Evolutionary conservation across 2,329 filamentous ascomycete genomes (phyloP), one percentile per base, ranked within the genome.

Genomic region (Colletotrichum aenigma): DNA sequence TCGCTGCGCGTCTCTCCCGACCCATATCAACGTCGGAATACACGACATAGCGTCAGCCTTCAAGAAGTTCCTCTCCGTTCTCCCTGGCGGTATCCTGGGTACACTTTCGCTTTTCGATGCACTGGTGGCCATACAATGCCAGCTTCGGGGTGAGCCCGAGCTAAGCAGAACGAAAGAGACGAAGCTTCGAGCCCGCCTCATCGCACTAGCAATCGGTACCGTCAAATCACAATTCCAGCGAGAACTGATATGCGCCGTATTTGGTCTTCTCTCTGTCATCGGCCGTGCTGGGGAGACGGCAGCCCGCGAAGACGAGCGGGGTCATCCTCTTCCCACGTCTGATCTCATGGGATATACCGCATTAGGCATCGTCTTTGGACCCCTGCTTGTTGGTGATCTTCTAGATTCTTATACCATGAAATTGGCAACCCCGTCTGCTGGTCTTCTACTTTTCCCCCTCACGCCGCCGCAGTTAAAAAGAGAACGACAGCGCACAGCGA

Each of bases 21-120:
- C 83, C 3, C 91, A 93, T 78, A 91, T 94, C 76, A 87, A 87
- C 48, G 89, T 86, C 62, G 88, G 89, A 8, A 86, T 91, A 5
- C 91, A 94, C 76, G 93, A 94, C 82, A 89, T 94, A 34, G 92
- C 92, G 4, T 92, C 91, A 3, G 88, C 91, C 0, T 94, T 94
- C 83, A 94, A 94, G 79, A 89, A 88, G 15, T 86, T 94, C n/a
- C 84, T 94, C 1, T 87, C 89, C 0, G 90, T 90, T 1, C 81
- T 94, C 1, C 92, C 92, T 0, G 92, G 92, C 0, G 93, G 93
- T 0, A 91, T 94, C 55, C 84, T 94, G 1, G 93, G 93, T 6
- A 92, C 91, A 1, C 79, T 93, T 16, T 81, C 86, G 2, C 81
- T 94, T 1, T 93, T 94, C 70, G 91, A 94, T 76, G 89, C 91